These are phyloP conservation scores for Triadica sebifera DNA, from an alignment of 345 rosid species.

Conservation along the genomic window DNA sequence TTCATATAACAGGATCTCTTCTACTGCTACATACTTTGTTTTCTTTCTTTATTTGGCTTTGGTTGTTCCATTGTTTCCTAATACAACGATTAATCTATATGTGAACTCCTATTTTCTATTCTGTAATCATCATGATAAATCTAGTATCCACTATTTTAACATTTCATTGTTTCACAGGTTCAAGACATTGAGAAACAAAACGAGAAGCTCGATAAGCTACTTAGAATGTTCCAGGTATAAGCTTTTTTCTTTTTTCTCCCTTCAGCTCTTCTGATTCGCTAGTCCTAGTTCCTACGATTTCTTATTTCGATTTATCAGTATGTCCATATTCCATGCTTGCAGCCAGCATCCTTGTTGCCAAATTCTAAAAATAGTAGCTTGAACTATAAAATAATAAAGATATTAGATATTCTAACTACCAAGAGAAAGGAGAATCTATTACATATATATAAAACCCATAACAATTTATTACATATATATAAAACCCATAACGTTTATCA, in stretches of 20 bases:
- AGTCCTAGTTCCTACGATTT: not conserved
- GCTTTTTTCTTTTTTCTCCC: conserved; percentile 6
- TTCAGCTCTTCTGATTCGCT: not conserved
- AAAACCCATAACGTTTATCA: too few species aligned
- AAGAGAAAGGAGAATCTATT: too few species aligned
- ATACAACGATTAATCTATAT: not conserved
- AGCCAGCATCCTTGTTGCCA: not conserved
- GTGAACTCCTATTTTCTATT: not conserved
- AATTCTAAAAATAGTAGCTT: not conserved
- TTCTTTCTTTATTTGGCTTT: conserved; percentile 1
- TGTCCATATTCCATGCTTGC: not conserved
- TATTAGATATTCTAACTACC: too few species aligned
- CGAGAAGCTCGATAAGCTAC: conserved; percentile 77
- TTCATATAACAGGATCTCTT: too few species aligned
- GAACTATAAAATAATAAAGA: conserved; percentile 1
- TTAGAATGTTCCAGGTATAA: conserved; percentile 82
- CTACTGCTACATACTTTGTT: too few species aligned
- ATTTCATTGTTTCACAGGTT: conserved; percentile 45
- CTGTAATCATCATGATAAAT: not conserved
- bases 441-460: too few species aligned
- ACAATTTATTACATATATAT: too few species aligned
- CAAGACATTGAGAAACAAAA: conserved; percentile 83
- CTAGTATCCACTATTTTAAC: not conserved
- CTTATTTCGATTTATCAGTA: not conserved
- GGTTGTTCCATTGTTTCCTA: conserved; percentile 8